These are phyloP conservation scores for Melocanna baccifera DNA, from an alignment of 176 grass and related monocot genomes.

Conservation along the genomic window DNA sequence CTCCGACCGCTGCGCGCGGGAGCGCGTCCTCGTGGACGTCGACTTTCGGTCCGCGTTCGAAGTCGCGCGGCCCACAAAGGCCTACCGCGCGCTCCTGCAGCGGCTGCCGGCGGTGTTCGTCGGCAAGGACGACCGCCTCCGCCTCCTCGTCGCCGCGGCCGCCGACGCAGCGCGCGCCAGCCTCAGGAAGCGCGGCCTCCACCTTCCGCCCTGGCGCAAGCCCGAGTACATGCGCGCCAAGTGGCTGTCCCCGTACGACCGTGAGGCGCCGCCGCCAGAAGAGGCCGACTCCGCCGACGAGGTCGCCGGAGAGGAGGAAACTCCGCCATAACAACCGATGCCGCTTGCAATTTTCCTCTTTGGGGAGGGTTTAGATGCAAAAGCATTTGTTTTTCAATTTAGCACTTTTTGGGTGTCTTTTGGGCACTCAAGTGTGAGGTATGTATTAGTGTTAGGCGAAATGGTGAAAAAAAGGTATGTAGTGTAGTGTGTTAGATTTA, in stretches of 20 bases:
- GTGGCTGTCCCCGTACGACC: constrained; percentile 74
- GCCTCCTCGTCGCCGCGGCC: constrained; percentile 53
- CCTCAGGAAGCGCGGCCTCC: constrained; percentile 74
- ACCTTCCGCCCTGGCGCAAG: constrained; percentile 76
- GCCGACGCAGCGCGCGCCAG: constrained; percentile 58
- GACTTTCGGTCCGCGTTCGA: constrained; percentile 79
- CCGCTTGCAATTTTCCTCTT: constrained; percentile 2
- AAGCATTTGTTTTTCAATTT: constrained; percentile 2
- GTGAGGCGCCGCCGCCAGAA: neutral
- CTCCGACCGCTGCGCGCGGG: constrained; percentile 24
- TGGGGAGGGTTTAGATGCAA: neutral
- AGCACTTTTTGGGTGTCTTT: constrained; percentile 22
- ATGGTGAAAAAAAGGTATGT: neutral
- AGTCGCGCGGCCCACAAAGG: constrained; percentile 68
- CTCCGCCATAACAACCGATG: constrained; percentile 27
- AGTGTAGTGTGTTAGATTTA: constrained; percentile 7
- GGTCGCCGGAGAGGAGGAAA: constrained; percentile 22
- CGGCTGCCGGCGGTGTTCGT: constrained; percentile 61
- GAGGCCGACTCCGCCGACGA: constrained; percentile 10
- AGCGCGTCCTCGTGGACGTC: constrained; percentile 61
- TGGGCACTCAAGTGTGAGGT: constrained; percentile 27
- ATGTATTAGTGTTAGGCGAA: neutral
- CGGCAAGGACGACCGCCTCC: constrained; percentile 64
- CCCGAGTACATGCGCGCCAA: constrained; percentile 90
- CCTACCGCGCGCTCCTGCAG: constrained; percentile 58